Conservation (phyloP, 2,329 filamentous ascomycete species). For the Calonectria pseudoreteaudii region DNA sequence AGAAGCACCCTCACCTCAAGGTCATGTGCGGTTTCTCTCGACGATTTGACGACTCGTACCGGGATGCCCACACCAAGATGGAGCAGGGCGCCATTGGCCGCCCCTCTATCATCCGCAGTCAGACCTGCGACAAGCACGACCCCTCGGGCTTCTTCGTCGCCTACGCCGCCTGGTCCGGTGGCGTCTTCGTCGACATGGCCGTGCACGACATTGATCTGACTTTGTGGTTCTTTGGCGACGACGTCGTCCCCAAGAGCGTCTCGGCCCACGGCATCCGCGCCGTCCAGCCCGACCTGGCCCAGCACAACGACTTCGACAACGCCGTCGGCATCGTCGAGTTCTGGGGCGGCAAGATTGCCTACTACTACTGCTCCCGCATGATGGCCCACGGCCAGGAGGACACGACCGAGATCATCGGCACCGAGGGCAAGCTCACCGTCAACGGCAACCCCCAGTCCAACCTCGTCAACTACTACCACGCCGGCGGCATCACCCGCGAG, state of each 20-base stretch:
- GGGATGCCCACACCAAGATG: conserved; percentile 66
- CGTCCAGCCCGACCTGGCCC: conserved; percentile 41
- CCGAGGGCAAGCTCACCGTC: conserved; percentile 71
- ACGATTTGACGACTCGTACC: conserved; percentile 72
- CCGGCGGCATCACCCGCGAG: conserved; percentile 61
- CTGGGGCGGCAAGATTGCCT: conserved; percentile 71
- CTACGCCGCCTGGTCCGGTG: conserved; percentile 72
- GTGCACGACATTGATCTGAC: conserved; percentile 71
- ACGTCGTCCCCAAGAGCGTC: conserved; percentile 41
- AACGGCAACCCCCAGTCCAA: conserved; percentile 68
- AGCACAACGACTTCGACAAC: conserved; percentile 46
- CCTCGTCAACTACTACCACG: conserved; percentile 66
- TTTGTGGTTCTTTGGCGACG: conserved; percentile 46
- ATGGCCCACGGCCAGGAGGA: conserved; percentile 77
- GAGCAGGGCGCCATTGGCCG: conserved; percentile 66
- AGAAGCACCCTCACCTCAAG: conserved; percentile 64
- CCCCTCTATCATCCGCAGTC: conserved; percentile 69
- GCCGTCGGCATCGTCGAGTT: conserved; percentile 72
- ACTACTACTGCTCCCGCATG: conserved; percentile 73
- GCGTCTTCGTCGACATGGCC: conserved; percentile 77
- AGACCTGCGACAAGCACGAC: conserved; percentile 76
- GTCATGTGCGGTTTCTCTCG: conserved; percentile 58
- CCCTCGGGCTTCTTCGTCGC: conserved; percentile 74
- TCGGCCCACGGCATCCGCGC: conserved; percentile 45
- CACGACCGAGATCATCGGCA: conserved; percentile 75